Evolutionary conservation across 164 flowering plant genomes (phyloP).

Genomic region (Buxus sempervirens): DNA sequence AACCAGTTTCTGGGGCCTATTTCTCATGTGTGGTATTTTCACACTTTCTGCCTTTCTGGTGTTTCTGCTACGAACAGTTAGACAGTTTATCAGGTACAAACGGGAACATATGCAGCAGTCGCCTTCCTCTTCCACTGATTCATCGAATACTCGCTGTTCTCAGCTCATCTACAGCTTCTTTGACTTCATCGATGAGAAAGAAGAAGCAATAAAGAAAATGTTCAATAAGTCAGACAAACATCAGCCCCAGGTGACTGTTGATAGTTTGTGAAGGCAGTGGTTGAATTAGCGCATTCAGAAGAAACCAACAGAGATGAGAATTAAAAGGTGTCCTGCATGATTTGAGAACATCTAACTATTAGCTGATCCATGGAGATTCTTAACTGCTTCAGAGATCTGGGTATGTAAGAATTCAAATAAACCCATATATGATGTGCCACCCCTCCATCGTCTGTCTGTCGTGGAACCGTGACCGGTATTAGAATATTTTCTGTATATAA

Average conservation of each 20-base stretch:
- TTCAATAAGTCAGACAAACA: slow-evolving; percentile 32
- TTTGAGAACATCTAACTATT: too few species aligned
- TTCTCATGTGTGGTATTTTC: slow-evolving; percentile 44
- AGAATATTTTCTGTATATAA: too few species aligned
- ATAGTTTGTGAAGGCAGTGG: too few species aligned
- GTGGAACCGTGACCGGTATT: too few species aligned
- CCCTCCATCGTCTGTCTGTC: too few species aligned
- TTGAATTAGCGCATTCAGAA: too few species aligned
- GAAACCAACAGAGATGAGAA: too few species aligned
- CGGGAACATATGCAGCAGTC: slow-evolving; percentile 25
- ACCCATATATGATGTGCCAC: too few species aligned
- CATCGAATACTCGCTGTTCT: slow-evolving; percentile 28
- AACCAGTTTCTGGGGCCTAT: slow-evolving; percentile 71
- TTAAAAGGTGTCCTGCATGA: too few species aligned
- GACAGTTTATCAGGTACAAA: slow-evolving; percentile 46
- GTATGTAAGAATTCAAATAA: too few species aligned
- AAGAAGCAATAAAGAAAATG: slow-evolving; percentile 59
- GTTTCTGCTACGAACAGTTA: slow-evolving; percentile 36
- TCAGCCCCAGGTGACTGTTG: slow-evolving; percentile 3
- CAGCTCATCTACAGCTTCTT: slow-evolving; percentile 40
- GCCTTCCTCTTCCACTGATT: slow-evolving; percentile 19
- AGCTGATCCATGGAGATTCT: too few species aligned
- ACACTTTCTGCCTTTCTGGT: slow-evolving; percentile 37
- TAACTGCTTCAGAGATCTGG: too few species aligned
- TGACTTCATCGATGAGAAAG: slow-evolving; percentile 68